These are phyloP conservation scores for Medicago lupulina DNA, from an alignment of 306 rosid species.

Conservation along the genomic window DNA sequence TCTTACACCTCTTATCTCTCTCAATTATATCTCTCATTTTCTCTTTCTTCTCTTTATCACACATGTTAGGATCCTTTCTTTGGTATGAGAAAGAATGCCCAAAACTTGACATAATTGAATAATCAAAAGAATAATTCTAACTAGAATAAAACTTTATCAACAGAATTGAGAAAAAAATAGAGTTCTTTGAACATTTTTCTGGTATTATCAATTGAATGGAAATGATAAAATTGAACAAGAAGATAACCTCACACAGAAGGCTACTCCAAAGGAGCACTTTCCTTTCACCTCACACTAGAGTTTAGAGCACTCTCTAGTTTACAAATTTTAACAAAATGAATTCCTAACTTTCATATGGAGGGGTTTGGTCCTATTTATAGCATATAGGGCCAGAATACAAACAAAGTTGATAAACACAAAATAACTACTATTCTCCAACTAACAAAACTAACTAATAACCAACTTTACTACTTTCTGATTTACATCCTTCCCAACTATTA, in stretches of 20 bases:
- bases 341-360: background rate
- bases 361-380: background rate
- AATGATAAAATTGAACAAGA: too few relatives aligned
- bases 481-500: background rate
- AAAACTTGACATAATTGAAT: background rate
- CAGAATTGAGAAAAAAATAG: background rate
- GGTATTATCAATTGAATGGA: background rate
- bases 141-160: background rate
- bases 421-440: background rate
- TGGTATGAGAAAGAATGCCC: background rate
- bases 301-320: background rate
- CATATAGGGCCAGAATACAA: background rate
- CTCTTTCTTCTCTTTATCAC: background rate
- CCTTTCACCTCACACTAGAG: background rate
- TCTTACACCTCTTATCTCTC: background rate
- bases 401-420: background rate
- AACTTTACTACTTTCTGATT: background rate
- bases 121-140: background rate
- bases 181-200: background rate
- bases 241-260: too few relatives aligned
- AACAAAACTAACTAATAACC: slow-evolving; percentile 3
- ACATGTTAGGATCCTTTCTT: background rate
- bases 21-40: background rate
- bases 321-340: background rate
- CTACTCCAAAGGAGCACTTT: background rate